Evolutionary conservation across 208 protist species (phyloP), one percentile per base, ranked within the genome.

Genomic region (Endotrypanum monterogeii): DNA sequence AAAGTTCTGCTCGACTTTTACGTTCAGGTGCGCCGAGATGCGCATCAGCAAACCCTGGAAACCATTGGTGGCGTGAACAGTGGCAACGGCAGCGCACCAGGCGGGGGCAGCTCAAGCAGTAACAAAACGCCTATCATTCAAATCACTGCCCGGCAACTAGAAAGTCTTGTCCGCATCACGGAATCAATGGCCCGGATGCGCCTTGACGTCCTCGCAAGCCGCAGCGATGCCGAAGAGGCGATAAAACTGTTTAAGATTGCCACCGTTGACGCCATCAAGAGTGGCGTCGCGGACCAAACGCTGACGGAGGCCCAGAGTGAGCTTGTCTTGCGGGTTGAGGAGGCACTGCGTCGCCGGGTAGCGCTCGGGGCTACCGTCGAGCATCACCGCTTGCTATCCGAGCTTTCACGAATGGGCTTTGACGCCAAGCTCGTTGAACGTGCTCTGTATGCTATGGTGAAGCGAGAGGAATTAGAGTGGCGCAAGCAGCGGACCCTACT

Each of bases 131-230:
- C 93, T 23, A 96, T 96, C 68, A 96, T 96, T 73, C 98, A 98
- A 67, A 98, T 99, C 70, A 99, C 98, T 7, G 95, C 99, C 14
- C 89, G 99, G 44, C 96, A 98, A 83, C 81, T 98, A 54, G 96
- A 98, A 77, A 96, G 94, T 55, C 73, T 99, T 20, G 93, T 99
- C 54, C 93, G 99, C 65, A 99, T 99, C 32, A 98, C 98, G 0
- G 99, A 99, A 83, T 94, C 98, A 11, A 72, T 99, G 35, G 99
- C 99, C 11, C 98, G 96, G 69, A 99, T 99, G 98, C 82, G 85
- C 1, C 79, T 99, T 1, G 84, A 93, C 56, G 84, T 89, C 28
- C 76, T 96, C n/a, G 97, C 97, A 12, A 96, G 80, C 25, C 87
- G 83, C 61, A 74, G 77, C 9, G 93, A 99, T 79, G 98, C 98